Evolutionary conservation across 139 green algal species (phyloP).

Genomic region (Ulvella scutata): DNA sequence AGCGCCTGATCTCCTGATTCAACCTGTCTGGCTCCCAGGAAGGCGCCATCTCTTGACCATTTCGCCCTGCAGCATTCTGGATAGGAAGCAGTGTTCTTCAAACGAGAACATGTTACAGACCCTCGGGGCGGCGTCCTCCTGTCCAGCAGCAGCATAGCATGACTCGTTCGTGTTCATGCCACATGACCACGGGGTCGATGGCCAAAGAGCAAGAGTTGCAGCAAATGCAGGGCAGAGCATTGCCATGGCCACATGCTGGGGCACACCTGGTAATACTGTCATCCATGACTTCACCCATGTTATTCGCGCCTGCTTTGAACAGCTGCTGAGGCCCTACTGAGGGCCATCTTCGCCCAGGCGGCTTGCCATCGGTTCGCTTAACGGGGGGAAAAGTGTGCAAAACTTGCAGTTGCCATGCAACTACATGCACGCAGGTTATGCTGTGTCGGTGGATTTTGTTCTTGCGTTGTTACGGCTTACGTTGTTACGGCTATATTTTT

Average conservation of each 20-base stretch:
- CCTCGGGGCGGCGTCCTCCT: neutral
- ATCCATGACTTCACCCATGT: constrained; percentile 91
- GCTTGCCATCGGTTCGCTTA: too few species aligned
- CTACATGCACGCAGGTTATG: too few species aligned
- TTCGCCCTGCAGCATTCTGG: constrained; percentile 28
- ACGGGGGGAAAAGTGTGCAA: neutral
- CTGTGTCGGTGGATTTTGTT: too few species aligned
- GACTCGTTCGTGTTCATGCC: neutral
- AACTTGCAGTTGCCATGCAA: too few species aligned
- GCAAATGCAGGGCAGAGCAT: neutral
- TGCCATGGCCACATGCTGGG: neutral
- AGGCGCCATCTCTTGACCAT: constrained; percentile 61
- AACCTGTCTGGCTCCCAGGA: constrained; percentile 50
- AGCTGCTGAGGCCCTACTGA: constrained; percentile 33
- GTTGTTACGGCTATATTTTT: too few species aligned
- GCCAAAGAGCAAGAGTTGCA: too few species aligned
- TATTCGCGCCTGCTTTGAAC: constrained; percentile 64
- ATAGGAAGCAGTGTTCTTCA: neutral
- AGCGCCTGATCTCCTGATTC: constrained; percentile 36
- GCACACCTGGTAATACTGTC: constrained; percentile 68
- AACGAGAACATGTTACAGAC: neutral
- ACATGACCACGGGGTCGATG: too few species aligned
- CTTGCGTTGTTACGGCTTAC: too few species aligned
- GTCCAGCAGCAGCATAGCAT: neutral
- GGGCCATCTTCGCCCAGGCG: constrained; percentile 82